These are phyloP conservation scores for Ophiostoma ips DNA, from an alignment of 2,329 filamentous ascomycete species.

Conservation along the genomic window DNA sequence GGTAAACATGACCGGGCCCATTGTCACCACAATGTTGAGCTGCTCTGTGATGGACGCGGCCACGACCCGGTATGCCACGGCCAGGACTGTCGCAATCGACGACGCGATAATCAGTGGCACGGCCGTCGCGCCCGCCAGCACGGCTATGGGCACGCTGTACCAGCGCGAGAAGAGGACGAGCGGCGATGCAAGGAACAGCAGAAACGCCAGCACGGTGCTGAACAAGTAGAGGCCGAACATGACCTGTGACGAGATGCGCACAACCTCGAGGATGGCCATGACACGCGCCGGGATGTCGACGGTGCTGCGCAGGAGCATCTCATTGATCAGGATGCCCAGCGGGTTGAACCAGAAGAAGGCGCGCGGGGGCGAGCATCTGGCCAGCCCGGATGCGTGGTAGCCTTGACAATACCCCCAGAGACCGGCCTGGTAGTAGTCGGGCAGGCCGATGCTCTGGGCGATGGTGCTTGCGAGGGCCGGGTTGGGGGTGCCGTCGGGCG, in stretches of 20 bases:
- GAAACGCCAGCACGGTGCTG: conserved; percentile 52
- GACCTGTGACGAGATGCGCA: conserved; percentile 60
- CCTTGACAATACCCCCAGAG: conserved; percentile 90
- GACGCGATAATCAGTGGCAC: conserved; percentile 54
- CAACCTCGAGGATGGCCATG: conserved; percentile 57
- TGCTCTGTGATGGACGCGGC: conserved; percentile 56
- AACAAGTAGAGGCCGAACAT: conserved; percentile 85
- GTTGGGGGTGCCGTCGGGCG: conserved; percentile 43
- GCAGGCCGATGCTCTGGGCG: conserved; percentile 69
- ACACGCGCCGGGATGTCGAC: conserved; percentile 69
- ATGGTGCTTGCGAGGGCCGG: conserved; percentile 72
- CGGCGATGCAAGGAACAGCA: conserved; percentile 55
- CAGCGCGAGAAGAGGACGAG: conserved; percentile 39
- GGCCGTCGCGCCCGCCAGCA: conserved; percentile 54
- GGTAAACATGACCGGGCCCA: conserved; percentile 63
- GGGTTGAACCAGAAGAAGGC: conserved; percentile 85
- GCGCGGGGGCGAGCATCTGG: conserved; percentile 54
- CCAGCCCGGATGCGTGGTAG: conserved; percentile 55
- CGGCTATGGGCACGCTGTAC: conserved; percentile 51
- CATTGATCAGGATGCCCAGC: conserved; percentile 62
- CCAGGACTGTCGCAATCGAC: conserved; percentile 70
- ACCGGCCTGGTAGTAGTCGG: conserved; percentile 89
- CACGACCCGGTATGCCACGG: conserved; percentile 65
- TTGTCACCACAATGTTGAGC: conserved; percentile 58
- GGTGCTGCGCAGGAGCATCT: conserved; percentile 68